These are phyloP conservation scores for Aspergillus calidoustus DNA, from an alignment of 2,329 filamentous ascomycete genomes.

Conservation along the genomic window DNA sequence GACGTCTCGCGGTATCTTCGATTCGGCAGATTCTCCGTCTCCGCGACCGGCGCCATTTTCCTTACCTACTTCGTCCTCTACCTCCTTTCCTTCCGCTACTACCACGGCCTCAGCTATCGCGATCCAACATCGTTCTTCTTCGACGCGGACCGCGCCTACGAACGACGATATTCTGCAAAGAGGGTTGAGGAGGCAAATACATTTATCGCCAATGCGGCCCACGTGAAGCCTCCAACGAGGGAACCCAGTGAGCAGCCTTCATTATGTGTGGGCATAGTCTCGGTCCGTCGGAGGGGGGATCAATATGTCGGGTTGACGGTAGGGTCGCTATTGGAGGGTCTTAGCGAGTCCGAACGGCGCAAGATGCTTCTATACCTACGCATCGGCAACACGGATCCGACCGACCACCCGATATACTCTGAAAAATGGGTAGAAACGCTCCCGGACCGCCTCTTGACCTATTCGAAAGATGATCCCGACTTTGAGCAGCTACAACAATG, in stretches of 20 bases:
- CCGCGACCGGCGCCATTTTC: neutral
- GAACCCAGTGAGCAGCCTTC: neutral
- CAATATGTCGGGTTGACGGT: conserved; percentile 46
- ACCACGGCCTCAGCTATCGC: conserved; percentile 16
- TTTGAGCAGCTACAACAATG: conserved; percentile 17
- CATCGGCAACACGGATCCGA: too few species aligned
- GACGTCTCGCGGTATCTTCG: neutral
- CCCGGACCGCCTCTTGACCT: conserved; percentile 45
- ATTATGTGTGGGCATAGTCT: conserved; percentile 50
- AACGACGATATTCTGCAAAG: conserved; percentile 14
- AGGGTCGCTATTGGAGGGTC: too few species aligned
- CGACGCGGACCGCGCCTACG: conserved; percentile 19
- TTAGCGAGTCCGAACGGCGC: too few species aligned
- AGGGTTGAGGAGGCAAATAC: too few species aligned
- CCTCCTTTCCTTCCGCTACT: conserved; percentile 20
- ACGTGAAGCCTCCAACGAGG: too few species aligned
- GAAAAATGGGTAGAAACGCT: conserved; percentile 46
- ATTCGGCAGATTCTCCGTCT: too few species aligned
- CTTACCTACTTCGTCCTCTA: conserved; percentile 11
- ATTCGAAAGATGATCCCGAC: too few species aligned
- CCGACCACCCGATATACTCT: conserved; percentile 44
- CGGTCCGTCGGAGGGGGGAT: conserved; percentile 42
- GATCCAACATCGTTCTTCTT: conserved; percentile 25
- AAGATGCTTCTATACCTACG: too few species aligned
- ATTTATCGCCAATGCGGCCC: too few species aligned